Evolutionary conservation across 805 yeast genomes (phyloP), one percentile per base, ranked within the genome.

Genomic region (Clavispora santaluciae): DNA sequence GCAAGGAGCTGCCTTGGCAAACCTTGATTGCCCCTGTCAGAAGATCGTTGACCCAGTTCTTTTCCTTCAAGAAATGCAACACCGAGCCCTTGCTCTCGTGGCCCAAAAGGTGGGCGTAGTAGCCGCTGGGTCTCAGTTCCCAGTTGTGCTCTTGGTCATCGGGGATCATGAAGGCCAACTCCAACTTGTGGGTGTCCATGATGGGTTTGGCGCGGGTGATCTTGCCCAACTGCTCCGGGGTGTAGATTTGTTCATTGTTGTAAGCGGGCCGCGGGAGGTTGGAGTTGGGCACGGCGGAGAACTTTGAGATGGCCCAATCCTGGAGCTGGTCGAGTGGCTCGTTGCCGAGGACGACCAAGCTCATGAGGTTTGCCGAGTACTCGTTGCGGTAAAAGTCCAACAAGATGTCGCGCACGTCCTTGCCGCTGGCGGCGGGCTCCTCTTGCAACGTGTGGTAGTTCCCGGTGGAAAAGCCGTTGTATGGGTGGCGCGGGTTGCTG

Each of bases 11-110:
- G 2, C 84, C 93, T 35, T 78, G 70, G 20, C 89, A 81, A 7
- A 83, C 73, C 25, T 76, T 73, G 49, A 78, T 72, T 30, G 78
- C 73, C 7, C 96, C 96, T 24, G 89, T 79, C 26, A 88, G 78
- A 39, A 91, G 70, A 13, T 77, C 82, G 50, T 78, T 83, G 6
- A 91, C 95, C 88, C 90, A 86, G 11, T 90, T 85, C 42, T 55
- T 56, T 24, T 65, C 58, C 63, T 88, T 91, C 49, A 91, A 74
- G 48, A 72, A 74, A 41, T 81, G 76, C 25, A 88, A 69, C 15
- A 91, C 60, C 2, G 96, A 88, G 2, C 98, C 98, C 36, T 81
- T 73, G 36, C 93, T 86, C 65, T 91, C 99, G 61, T 91, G 98
- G 30, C 98, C 98, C 36, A 91, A 66, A 39, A 93, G 68, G 60